Percentiles rank a stretch among this genome's conserved stretches.
These are phyloP conservation scores for Funneliformis geosporum DNA, from an alignment of 192 early-diverging fungal species.

Conservation along the genomic window DNA sequence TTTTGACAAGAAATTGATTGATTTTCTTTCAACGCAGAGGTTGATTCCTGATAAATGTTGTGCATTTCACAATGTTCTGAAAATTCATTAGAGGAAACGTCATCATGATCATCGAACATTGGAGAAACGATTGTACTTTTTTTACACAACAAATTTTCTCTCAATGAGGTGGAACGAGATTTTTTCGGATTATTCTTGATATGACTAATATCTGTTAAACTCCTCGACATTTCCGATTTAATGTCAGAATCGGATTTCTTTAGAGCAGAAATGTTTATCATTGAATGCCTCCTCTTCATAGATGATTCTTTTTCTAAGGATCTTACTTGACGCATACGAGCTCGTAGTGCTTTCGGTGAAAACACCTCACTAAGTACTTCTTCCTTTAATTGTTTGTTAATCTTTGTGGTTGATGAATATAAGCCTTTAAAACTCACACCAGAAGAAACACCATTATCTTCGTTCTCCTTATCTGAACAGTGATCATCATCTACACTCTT, in stretches of 20 bases:
- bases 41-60: background rate
- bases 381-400: conserved; percentile 78
- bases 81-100: background rate
- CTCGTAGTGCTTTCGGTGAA: conserved; percentile 79
- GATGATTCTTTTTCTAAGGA: conserved; percentile 39
- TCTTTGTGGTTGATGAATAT: conserved; percentile 44
- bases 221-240: conserved; percentile 14
- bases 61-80: background rate
- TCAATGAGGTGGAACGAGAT: conserved; percentile 2
- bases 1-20: background rate
- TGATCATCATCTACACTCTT: conserved; percentile 21
- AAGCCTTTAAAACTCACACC: background rate
- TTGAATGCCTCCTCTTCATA: conserved; percentile 54
- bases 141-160: no score
- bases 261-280: conserved; percentile 44
- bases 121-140: no score
- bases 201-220: conserved; percentile 10
- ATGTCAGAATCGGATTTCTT: conserved; percentile 30
- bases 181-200: conserved; percentile 1
- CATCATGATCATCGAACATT: background rate
- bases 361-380: conserved; percentile 90
- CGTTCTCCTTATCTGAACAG: background rate
- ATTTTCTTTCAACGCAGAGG: background rate
- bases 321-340: conserved; percentile 63
- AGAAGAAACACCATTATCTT: background rate